These are phyloP conservation scores for Collybia sp. DNA, from an alignment of 768 basidiomycete genomes.

Conservation along the genomic window DNA sequence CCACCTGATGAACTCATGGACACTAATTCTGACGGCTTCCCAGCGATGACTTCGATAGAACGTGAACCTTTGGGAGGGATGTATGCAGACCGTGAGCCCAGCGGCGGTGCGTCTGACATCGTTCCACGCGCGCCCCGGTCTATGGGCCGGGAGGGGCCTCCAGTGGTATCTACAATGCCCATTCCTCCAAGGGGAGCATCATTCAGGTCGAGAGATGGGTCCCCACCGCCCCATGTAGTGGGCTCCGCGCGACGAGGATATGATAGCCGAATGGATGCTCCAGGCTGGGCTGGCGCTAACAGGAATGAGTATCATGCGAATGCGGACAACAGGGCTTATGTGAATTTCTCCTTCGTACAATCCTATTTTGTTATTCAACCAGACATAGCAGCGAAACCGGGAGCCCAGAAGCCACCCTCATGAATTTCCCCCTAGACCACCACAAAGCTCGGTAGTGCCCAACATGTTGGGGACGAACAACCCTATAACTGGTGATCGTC, in stretches of 20 bases:
- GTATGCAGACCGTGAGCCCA: conserved; percentile 23
- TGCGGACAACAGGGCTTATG: no score
- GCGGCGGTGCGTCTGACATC: conserved; percentile 5
- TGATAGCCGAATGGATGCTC: conserved; percentile 3
- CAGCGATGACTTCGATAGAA: conserved; percentile 4
- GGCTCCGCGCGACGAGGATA: not conserved
- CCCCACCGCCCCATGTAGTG: conserved; percentile 10
- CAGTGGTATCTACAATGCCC: not conserved
- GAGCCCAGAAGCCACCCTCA: no score
- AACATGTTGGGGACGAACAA: no score
- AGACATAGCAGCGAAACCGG: no score
- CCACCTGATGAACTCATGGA: conserved; percentile 2
- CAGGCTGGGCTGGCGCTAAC: not conserved
- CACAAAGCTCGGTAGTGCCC: no score
- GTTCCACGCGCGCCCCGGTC: conserved; percentile 22
- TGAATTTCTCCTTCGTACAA: no score
- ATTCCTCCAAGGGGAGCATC: conserved; percentile 7
- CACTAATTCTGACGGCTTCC: conserved; percentile 12
- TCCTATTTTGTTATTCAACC: no score
- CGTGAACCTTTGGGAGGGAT: conserved; percentile 14
- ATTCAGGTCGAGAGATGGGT: conserved; percentile 9
- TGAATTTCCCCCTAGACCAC: no score
- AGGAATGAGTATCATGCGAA: not conserved
- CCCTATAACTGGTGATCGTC: no score
- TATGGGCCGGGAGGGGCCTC: conserved; percentile 13